Evolutionary conservation across 495 filamentous ascomycete species (phyloP), one percentile per base, ranked within the genome.

Genomic region (Aspergillus egyptiacus): DNA sequence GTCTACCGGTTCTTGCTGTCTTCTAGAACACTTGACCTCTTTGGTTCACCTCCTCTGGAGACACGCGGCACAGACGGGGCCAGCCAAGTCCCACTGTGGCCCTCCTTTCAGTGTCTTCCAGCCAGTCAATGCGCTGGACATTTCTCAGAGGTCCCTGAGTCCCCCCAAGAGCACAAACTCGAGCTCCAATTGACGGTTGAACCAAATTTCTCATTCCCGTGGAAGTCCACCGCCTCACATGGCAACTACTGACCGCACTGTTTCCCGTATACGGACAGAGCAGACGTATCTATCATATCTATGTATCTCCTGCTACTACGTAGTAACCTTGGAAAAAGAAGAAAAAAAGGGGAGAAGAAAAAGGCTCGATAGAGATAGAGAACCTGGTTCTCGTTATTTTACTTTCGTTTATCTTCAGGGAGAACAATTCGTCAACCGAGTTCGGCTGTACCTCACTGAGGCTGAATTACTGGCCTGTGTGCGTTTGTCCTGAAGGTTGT

Each of bases 1-100:
- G n/a, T n/a, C n/a, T n/a, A 32, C 41, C 15, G 33, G n/a, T 22
- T 48, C 53, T 58, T 53, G 40, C 6, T 41, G 27, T 55, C 18
- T 22, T 32, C 44, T 47, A 35, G 48, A 42, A 50, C 56, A 49
- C 56, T 52, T 52, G 45, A 18, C 51, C 50, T 32, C 14, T 54
- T 58, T 48, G 38, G 56, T 37, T 40, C 42, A 39, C 47, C 46
- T n/a, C 37, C 24, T 35, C 52, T 51, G 33, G 37, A 44, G 41
- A 52, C 46, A 58, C 58, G 57, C 54, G 52, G 53, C 46, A 54
- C 55, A 61, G 42, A 51, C 40, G 33, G 33, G n/a, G 18, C 33
- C 33, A 17, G 18, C n/a, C n/a, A 19, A 35, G 40, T 44, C 37
- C 48, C 46, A 51, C 45, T 48, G 38, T 23, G 25, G 10, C 47